These are phyloP conservation scores for Cokeromyces recurvatus DNA, from an alignment of 371 early-diverging fungal species.

Conservation along the genomic window DNA sequence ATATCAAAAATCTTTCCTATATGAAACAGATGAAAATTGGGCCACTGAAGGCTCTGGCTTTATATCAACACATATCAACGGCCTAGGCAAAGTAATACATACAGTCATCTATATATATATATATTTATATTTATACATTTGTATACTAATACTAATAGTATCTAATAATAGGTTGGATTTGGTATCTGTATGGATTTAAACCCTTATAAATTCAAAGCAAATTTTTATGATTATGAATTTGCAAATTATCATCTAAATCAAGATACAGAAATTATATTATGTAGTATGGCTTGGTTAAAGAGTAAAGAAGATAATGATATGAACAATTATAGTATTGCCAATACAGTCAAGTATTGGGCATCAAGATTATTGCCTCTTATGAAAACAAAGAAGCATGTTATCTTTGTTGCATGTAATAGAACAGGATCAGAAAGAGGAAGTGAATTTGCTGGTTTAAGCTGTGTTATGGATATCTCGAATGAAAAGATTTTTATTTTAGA, in stretches of 20 bases:
- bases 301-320: slow-evolving; percentile 11
- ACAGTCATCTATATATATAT: too few relatives aligned
- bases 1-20: slow-evolving; percentile 74
- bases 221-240: slow-evolving; percentile 66
- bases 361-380: slow-evolving; percentile 47
- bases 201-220: slow-evolving; percentile 64
- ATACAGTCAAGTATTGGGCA: slow-evolving; percentile 60
- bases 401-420: slow-evolving; percentile 62
- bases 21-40: slow-evolving; percentile 71
- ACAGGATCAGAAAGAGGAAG: slow-evolving; percentile 58
- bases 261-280: slow-evolving; percentile 45
- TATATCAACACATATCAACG: slow-evolving; percentile 32
- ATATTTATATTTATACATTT: neutral
- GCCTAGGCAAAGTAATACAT: slow-evolving; percentile 50
- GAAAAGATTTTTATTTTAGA: slow-evolving; percentile 25
- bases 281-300: slow-evolving; percentile 73
- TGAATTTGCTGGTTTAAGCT: slow-evolving; percentile 54
- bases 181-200: slow-evolving; percentile 87
- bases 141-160: neutral
- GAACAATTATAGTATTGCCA: neutral
- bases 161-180: slow-evolving; percentile 54
- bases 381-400: neutral
- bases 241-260: slow-evolving; percentile 53
- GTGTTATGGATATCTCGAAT: slow-evolving; percentile 35
- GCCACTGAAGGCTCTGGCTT: slow-evolving; percentile 70